A percentile compares a stretch with the other conserved stretches of the same genome.
Evolutionary conservation across 805 yeast genomes (phyloP).

Genomic region (Spathaspora arborariae): DNA sequence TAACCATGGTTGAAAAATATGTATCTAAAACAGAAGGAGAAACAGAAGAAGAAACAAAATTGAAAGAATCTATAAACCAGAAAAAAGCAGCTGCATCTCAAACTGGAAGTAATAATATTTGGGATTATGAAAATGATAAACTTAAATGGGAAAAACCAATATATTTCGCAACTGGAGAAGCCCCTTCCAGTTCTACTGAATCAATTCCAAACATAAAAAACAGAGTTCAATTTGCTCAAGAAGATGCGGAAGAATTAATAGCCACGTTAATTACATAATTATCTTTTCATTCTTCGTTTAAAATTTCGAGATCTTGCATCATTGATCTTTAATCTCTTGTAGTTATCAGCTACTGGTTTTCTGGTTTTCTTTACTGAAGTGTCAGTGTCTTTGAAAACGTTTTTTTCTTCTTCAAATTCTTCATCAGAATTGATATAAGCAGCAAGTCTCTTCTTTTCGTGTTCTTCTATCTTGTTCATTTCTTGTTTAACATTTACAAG

Average conservation of each 20-base stretch:
- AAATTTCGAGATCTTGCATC: slow-evolving; percentile 40
- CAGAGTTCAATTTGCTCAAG: slow-evolving; percentile 23
- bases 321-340: slow-evolving; percentile 50
- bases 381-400: slow-evolving; percentile 2
- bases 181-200: background rate
- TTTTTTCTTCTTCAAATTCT: slow-evolving; percentile 10
- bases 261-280: slow-evolving; percentile 17
- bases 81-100: slow-evolving; percentile 25
- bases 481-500: slow-evolving; percentile 40
- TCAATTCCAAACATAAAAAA: slow-evolving; percentile 5
- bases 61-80: slow-evolving; percentile 30
- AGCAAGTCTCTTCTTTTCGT: slow-evolving; percentile 15
- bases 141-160: slow-evolving; percentile 53
- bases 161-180: slow-evolving; percentile 22
- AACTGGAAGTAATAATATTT: slow-evolving; percentile 31
- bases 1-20: slow-evolving; percentile 51
- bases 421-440: slow-evolving; percentile 20
- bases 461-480: slow-evolving; percentile 30
- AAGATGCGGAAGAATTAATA: slow-evolving; percentile 18
- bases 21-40: slow-evolving; percentile 15
- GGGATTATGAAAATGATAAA: slow-evolving; percentile 60
- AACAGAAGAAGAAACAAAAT: slow-evolving; percentile 32
- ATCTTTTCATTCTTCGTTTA: slow-evolving; percentile 35
- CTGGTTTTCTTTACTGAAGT: slow-evolving; percentile 13
- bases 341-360: slow-evolving; percentile 44